Conservation (phyloP, 805 yeast genomes). For the fission yeast (Schizosaccharomyces pombe) region DNA sequence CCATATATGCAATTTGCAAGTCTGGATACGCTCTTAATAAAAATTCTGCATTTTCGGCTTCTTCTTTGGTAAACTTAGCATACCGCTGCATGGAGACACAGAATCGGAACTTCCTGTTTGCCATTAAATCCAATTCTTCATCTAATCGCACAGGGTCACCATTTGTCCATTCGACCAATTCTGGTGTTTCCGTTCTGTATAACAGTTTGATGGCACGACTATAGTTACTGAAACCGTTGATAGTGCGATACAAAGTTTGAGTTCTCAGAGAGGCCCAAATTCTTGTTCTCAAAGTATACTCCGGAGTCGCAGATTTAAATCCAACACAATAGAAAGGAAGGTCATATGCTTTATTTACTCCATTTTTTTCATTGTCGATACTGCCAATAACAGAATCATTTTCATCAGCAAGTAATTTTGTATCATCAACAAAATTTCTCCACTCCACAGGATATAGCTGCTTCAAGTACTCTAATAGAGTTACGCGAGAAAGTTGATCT, state of each 20-base stretch:
- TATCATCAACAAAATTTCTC: conserved; percentile 92
- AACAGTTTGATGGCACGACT: conserved; percentile 84
- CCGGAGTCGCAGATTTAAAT: conserved; percentile 93
- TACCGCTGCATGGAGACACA: conserved; percentile 75
- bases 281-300: conserved; percentile 83
- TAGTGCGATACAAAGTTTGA: conserved; percentile 89
- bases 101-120: conserved; percentile 55
- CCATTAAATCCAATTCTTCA: conserved; percentile 72
- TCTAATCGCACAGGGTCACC: conserved; percentile 94
- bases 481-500: conserved; percentile 85
- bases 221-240: conserved; percentile 95
- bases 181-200: conserved; percentile 86
- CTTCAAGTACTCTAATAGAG: conserved; percentile 82
- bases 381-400: conserved; percentile 35
- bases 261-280: conserved; percentile 97
- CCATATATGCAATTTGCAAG: conserved; percentile 62
- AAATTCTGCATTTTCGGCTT: conserved; percentile 41
- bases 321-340: conserved; percentile 90
- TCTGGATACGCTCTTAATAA: conserved; percentile 54
- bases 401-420: conserved; percentile 85
- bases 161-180: conserved; percentile 90
- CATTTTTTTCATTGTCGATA: conserved; percentile 28
- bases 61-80: conserved; percentile 38
- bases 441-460: conserved; percentile 92
- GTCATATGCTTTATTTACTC: conserved; percentile 56